Evolutionary conservation across 805 yeast species (phyloP), one percentile per base, ranked within the genome.

Genomic region (Grigorovia transvaalensis): DNA sequence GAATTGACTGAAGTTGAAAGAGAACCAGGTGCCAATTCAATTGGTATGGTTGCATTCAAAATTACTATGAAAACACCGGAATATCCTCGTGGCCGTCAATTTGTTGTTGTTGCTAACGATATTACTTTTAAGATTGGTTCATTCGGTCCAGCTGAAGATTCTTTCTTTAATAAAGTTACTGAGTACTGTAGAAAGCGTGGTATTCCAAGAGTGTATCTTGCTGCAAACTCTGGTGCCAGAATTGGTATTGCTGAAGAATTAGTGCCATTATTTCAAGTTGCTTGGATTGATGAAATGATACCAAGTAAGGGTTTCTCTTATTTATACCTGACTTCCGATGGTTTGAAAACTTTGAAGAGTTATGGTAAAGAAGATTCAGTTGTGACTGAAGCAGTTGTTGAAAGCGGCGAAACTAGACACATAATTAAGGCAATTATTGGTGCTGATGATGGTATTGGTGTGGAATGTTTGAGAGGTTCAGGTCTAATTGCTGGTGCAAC

Each of bases 401-500:
- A 86, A 69, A 75, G 80, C 46, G 98, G 98, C 54, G 85, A 87
- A 67, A 84, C 79, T 53, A 82, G 97, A 65, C 77, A 80, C 65
- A 78, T 85, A 61, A 88, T 93, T 66, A 86, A 80, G 55, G 80
- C 95, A 44, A 82, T 93, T 61, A 79, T 93, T 66, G 98, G 98
- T 74, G 81, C 86, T 53, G 96, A 90, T 68, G 96, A 93, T 59
- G 98, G 98, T 50, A 75, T 95, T 56, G 99, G 99, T 75, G 99
- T 93, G 54, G 99, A 93, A 72, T 93, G 96, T 79, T 81, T 93
- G 71, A 83, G 84, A 73, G 99, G 99, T 43, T 91, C 98, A 51
- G 99, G 98, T 74, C 77, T 93, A 65, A 93, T 93, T 73, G 99
- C 99, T 20, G 99, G 99, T 72, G 96, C 96, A 30, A 93, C 99